phyloP scores from a whole-genome alignment of 225 moss, liverwort and hornwort genomes.

The Neckera pumila region DNA sequence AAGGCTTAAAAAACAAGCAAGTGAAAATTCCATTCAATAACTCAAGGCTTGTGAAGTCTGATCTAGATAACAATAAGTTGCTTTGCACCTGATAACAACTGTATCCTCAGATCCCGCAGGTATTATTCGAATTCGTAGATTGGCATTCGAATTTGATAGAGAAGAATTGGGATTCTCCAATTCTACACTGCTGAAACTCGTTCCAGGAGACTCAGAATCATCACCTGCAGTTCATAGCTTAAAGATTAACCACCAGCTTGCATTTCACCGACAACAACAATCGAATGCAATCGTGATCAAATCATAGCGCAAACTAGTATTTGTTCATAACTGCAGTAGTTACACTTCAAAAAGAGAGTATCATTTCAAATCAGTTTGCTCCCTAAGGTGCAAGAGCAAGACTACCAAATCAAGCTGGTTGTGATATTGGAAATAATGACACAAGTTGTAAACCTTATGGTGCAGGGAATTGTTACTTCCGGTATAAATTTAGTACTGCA shows the following conservation, averaged over 20 bases:
- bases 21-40: not conserved
- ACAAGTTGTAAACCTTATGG: not conserved
- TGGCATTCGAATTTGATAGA: constrained; percentile 33
- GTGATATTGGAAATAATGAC: not conserved
- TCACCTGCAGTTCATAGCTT: constrained; percentile 12
- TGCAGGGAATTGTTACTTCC: constrained; percentile 25
- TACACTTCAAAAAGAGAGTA: too few relatives aligned
- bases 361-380: not conserved
- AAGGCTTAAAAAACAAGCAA: not conserved
- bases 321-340: not conserved
- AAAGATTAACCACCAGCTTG: not conserved
- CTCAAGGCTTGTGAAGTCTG: not conserved
- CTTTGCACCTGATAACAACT: constrained; percentile 67
- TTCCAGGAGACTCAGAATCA: not conserved
- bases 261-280: not conserved
- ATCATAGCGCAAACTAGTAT: not conserved
- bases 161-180: constrained; percentile 14
- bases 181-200: constrained; percentile 4
- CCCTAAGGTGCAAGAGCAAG: not conserved
- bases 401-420: not conserved
- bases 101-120: constrained; percentile 94
- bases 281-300: not conserved
- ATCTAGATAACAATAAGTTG: not conserved
- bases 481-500: constrained; percentile 11
- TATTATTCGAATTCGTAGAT: constrained; percentile 79